phyloP scores from a whole-genome alignment of 495 filamentous ascomycete species.

The Aspergillus nidulans region DNA sequence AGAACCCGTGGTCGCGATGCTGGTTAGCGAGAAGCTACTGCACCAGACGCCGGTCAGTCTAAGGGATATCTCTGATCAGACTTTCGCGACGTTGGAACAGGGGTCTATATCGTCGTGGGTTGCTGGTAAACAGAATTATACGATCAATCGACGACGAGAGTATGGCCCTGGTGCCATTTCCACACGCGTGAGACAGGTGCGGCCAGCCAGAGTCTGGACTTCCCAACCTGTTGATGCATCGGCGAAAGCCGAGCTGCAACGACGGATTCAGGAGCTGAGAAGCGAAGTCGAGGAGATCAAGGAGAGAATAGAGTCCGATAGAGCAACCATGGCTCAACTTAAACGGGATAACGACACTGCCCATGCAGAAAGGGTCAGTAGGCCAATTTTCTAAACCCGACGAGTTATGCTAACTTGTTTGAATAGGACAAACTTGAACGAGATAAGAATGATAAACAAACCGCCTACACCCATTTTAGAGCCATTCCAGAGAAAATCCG shows the following conservation, averaged over 20 bases:
- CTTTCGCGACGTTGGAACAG: constrained; percentile 55
- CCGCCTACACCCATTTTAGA: constrained; percentile 54
- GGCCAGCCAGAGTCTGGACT: constrained; percentile 62
- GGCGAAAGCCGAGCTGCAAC: constrained; percentile 49
- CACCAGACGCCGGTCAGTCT: constrained; percentile 63
- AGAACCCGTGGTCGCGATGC: constrained; percentile 78
- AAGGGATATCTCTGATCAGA: constrained; percentile 56
- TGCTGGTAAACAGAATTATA: constrained; percentile 53
- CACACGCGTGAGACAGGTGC: constrained; percentile 54
- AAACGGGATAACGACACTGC: constrained; percentile 10
- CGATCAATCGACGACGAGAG: constrained; percentile 61
- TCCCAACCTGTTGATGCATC: constrained; percentile 66
- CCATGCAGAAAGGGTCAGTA: constrained; percentile 38
- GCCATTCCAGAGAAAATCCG: constrained; percentile 67
- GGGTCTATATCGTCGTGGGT: constrained; percentile 58
- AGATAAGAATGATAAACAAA: constrained; percentile 57
- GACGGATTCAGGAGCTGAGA: constrained; percentile 39
- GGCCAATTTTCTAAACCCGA: neutral
- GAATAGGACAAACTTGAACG: constrained; percentile 39
- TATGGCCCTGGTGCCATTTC: constrained; percentile 67
- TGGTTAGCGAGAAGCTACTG: constrained; percentile 64
- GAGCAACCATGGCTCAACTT: constrained; percentile 40
- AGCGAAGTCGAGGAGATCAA: constrained; percentile 38
- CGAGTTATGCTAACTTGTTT: constrained; percentile 15
- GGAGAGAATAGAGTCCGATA: constrained; percentile 26